Base-by-base conservation (phyloP, 108 stramenopile species). In the Nannochloropsis granulata region DNA sequence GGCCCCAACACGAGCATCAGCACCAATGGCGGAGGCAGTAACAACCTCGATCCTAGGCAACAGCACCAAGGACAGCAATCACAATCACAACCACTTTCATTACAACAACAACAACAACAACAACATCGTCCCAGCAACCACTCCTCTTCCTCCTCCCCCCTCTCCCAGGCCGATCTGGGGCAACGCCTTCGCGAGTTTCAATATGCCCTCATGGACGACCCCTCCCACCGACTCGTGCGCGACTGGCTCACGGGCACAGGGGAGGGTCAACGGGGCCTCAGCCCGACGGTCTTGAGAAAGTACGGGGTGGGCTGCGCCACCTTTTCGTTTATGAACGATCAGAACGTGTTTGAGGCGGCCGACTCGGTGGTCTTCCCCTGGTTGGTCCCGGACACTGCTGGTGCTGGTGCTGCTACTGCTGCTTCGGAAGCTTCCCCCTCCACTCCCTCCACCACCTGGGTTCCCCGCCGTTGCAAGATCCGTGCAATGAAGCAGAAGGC, bases 291-390 rank as follows among this genome's bases (percentile, higher is more conserved):
- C 23, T 86, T 95, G 81, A 92, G 90, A 56, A 95, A 95, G 90
- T 95, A 96, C 86, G 96, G 95, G 13, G 95, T 95, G 12, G 96
- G 95, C 12, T 88, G 91, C 79, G 93, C 92, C n/a, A 82, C 44
- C 10, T 94, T 95, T 83, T 82, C 23, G 85, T 85, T 43, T 34
- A 44, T 11, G 43, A 13, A 85, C 79, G 81, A 71, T 23, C 25
- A 89, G 24, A 45, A 79, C 42, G 81, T 83, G 0, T 93, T 92
- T 84, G 90, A 88, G 14, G 81, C 85, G 10, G 91, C 91, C 78
- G 92, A 93, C 80, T 94, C 93, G 82, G 91, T 96, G 43, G 95
- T 95, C 12, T 97, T 97, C 91, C 95, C 95, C 24, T 97, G 96
- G 96, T 89, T 96, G 78, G 91, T 95, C 91, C 89, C 82, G 21